Base-by-base conservation (phyloP, 306 rosid species). In the Gynostemma pentaphyllum region DNA sequence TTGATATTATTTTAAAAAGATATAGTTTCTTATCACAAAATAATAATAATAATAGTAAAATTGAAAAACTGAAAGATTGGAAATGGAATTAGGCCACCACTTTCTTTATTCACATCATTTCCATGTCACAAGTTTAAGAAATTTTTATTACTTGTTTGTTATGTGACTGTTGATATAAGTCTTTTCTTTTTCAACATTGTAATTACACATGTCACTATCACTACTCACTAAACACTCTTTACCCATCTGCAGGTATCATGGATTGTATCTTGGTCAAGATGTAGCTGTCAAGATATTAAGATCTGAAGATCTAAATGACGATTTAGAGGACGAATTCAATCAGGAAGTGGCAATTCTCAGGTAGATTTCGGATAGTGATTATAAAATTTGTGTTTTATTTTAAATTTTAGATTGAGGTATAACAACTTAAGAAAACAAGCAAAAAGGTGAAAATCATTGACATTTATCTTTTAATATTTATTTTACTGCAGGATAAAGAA, bases 201-300 rank as follows among this genome's bases (percentile, higher is more conserved):
- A 5, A 24, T 26, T 53, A 29, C 34, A 24, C 34, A 66, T 36
- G n/a, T 42, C 27, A 45, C 27, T n/a, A n/a, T 26, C 68, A 42
- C 45, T 57, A 70, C 67, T n/a, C n/a, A n/a, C n/a, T n/a, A n/a
- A n/a, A n/a, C n/a, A n/a, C 18, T 67, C 23, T 26, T 53, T 74
- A 23, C 63, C 64, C 52, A 36, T 72, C 49, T 49, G 19, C 32
- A 94, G 99, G 87, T 82, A 82, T 71, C 94, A 37, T 53, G 99
- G 99, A 76, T 74, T 86, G 60, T 88, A 86, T 81, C 77, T 84
- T 50, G 90, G 94, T 67, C 84, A 94, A 80, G 95, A 88, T 78
- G 97, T 94, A 70, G 99, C 99, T 54, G 89, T 94, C 74, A 94
- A 94, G 84, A 89, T 94, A 78, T 72, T 94, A 60, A 80, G 83